These are phyloP conservation scores for Rosa lucieae DNA, from an alignment of 306 rosid species.

Conservation along the genomic window DNA sequence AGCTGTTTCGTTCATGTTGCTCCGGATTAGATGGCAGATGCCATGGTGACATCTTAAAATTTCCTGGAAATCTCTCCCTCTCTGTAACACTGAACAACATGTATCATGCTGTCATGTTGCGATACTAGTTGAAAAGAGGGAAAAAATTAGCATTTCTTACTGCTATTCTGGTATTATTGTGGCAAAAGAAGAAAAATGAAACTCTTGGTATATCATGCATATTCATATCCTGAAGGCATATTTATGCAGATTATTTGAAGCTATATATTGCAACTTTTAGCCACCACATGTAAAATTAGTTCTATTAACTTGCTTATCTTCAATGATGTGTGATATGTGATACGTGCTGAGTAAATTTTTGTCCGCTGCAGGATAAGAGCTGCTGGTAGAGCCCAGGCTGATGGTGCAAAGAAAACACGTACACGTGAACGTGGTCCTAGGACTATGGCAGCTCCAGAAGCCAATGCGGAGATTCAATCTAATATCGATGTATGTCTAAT, in stretches of 20 bases:
- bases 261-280: background rate
- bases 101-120: background rate
- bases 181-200: background rate
- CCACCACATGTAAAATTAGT: background rate
- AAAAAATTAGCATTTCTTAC: background rate
- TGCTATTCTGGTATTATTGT: background rate
- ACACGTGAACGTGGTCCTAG: conserved; percentile 59
- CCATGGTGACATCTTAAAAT: background rate
- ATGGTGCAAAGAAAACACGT: conserved; percentile 68
- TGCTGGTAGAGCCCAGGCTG: conserved; percentile 66
- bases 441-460: conserved; percentile 77
- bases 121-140: background rate
- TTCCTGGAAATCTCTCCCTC: background rate
- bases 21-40: background rate
- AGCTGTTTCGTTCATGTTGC: background rate
- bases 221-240: background rate
- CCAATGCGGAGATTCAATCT: conserved; percentile 90
- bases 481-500: conserved; percentile 73
- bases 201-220: background rate
- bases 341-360: conserved; percentile 14
- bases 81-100: background rate
- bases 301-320: background rate
- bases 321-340: conserved; percentile 11
- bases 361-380: conserved; percentile 63
- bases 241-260: background rate